Evolutionary conservation across 345 rosid genomes (phyloP).

Genomic region (Adansonia digitata): DNA sequence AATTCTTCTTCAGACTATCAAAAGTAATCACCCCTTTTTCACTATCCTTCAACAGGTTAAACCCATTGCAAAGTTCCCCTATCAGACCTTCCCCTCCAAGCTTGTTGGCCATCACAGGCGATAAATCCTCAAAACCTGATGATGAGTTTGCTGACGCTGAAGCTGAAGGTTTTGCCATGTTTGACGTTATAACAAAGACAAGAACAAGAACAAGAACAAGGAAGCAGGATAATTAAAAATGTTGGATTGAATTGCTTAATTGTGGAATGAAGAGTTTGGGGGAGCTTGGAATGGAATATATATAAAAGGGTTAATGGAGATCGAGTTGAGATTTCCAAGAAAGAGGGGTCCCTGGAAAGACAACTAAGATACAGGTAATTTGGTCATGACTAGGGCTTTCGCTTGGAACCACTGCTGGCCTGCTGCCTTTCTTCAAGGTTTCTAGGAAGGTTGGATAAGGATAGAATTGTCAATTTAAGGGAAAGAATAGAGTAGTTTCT

Average conservation of each 20-base stretch:
- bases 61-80: slow-evolving; percentile 75
- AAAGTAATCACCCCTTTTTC: slow-evolving; percentile 70
- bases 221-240: background rate
- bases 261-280: background rate
- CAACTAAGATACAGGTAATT: slow-evolving; percentile 13
- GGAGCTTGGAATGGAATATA: background rate
- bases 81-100: slow-evolving; percentile 80
- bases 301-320: background rate
- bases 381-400: background rate
- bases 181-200: background rate
- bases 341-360: background rate
- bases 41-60: slow-evolving; percentile 56
- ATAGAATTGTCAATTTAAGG: background rate
- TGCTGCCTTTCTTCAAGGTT: background rate
- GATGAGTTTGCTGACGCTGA: background rate
- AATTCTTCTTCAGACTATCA: slow-evolving; percentile 59
- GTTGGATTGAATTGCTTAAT: background rate
- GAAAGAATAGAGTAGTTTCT: background rate
- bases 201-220: background rate
- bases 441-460: background rate
- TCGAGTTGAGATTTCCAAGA: background rate
- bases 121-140: slow-evolving; percentile 46
- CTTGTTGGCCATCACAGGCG: slow-evolving; percentile 74
- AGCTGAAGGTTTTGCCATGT: background rate
- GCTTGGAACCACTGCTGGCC: background rate